phyloP scores from a whole-genome alignment of 2,329 filamentous ascomycete species.

The Chlorencoelia australis region DNA sequence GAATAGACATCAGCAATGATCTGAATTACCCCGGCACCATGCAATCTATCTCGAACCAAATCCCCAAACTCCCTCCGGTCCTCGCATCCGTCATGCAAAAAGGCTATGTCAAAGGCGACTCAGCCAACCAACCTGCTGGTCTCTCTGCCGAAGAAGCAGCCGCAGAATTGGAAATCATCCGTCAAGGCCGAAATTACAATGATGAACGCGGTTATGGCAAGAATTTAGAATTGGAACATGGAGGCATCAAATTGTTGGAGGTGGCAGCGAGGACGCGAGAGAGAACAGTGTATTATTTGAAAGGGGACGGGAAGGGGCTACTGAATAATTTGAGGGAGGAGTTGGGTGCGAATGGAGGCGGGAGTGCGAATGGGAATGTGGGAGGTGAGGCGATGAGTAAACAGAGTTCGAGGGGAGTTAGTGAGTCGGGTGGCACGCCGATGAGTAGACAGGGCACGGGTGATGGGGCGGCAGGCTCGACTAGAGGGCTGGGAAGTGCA shows the following conservation, averaged over 20 bases:
- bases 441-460: conserved; percentile 7
- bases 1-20: conserved; percentile 49
- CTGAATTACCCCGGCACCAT: conserved; percentile 50
- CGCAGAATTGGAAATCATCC: conserved; percentile 24
- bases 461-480: too few species aligned
- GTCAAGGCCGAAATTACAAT: conserved; percentile 21
- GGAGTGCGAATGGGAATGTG: conserved; percentile 10
- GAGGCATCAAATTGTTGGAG: conserved; percentile 18
- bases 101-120: conserved; percentile 17
- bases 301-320: conserved; percentile 10
- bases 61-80: conserved; percentile 25
- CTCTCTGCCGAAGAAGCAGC: conserved; percentile 10
- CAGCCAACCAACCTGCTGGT: conserved; percentile 10
- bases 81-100: conserved; percentile 18
- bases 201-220: conserved; percentile 21
- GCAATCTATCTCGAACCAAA: conserved; percentile 20
- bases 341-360: conserved; percentile 3
- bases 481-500: too few species aligned
- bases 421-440: conserved; percentile 2
- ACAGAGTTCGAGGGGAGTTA: conserved; percentile 8
- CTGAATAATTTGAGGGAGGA: conserved; percentile 7
- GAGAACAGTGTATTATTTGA: conserved; percentile 5
- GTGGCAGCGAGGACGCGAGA: conserved; percentile 11
- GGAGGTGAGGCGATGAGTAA: conserved; percentile 14
- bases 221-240: conserved; percentile 25